Evolutionary conservation across 2,329 filamentous ascomycete genomes (phyloP).

Genomic region (Trichoderma lentiforme): DNA sequence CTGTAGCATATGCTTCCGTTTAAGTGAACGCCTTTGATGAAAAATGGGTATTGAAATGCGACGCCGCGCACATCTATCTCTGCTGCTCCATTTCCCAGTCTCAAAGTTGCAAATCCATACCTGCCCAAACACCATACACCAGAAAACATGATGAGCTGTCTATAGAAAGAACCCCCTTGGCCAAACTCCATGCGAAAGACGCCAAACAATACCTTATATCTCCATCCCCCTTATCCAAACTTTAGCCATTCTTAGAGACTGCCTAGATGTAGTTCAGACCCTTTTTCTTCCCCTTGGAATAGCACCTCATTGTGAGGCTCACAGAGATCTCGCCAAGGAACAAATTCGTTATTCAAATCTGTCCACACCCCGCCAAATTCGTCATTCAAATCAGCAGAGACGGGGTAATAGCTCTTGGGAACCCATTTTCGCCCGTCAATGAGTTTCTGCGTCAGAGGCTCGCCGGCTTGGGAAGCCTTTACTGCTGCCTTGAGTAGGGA

Average conservation of each 20-base stretch:
- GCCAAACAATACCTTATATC: background rate
- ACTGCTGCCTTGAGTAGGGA: slow-evolving; percentile 31
- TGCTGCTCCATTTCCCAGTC: background rate
- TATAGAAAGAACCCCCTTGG: background rate
- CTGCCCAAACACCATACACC: background rate
- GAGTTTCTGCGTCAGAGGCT: slow-evolving; percentile 26
- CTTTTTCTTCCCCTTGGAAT: slow-evolving; percentile 25
- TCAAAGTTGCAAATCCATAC: too few species aligned
- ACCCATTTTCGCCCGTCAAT: slow-evolving; percentile 34
- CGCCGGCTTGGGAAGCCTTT: slow-evolving; percentile 23
- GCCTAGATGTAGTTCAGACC: background rate
- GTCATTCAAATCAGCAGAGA: background rate
- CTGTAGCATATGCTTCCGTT: too few species aligned
- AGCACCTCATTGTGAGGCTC: slow-evolving; percentile 24
- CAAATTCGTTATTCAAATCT: slow-evolving; percentile 24
- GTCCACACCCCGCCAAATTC: slow-evolving; percentile 28
- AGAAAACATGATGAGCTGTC: background rate
- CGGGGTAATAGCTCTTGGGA: slow-evolving; percentile 22
- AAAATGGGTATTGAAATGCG: background rate
- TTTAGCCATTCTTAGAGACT: background rate
- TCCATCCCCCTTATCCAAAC: background rate
- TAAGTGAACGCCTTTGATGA: background rate
- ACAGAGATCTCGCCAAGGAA: slow-evolving; percentile 30
- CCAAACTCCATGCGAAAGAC: background rate
- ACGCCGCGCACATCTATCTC: background rate